Percentiles rank a stretch among this genome's conserved stretches.
Evolutionary conservation across 2,329 filamentous ascomycete species (phyloP).

Genomic region (Sclerotinia sclerotiorum): DNA sequence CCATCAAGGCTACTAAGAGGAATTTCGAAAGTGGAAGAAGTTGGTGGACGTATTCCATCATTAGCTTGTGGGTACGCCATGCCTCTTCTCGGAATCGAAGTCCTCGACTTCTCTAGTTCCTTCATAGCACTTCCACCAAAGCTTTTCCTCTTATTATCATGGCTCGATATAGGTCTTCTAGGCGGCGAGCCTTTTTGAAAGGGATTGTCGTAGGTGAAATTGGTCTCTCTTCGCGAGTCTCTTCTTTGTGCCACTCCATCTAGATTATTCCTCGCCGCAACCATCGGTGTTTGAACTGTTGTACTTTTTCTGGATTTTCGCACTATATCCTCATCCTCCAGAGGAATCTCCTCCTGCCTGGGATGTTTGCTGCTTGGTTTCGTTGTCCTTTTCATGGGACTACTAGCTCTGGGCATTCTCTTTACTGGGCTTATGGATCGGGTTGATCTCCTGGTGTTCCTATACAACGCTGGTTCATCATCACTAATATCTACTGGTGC

Average conservation of each 20-base stretch:
- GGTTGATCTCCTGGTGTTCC: constrained; percentile 52
- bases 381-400: constrained; percentile 51
- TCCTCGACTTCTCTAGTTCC: constrained; percentile 44
- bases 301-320: constrained; percentile 54
- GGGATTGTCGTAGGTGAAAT: constrained; percentile 87
- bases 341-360: constrained; percentile 49
- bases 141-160: constrained; percentile 49
- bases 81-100: constrained; percentile 47
- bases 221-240: constrained; percentile 50
- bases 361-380: constrained; percentile 56
- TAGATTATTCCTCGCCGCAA: constrained; percentile 56
- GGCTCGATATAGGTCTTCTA: constrained; percentile 47
- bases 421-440: constrained; percentile 53
- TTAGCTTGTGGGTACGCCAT: constrained; percentile 50
- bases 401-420: constrained; percentile 54
- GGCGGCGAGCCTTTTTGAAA: constrained; percentile 86
- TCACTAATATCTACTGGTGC: constrained; percentile 25
- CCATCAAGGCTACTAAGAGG: constrained; percentile 47
- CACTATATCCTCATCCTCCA: constrained; percentile 44
- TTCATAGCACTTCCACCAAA: constrained; percentile 42
- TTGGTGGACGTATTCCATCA: constrained; percentile 53
- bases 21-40: constrained; percentile 59
- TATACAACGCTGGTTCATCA: neutral
- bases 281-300: constrained; percentile 45
- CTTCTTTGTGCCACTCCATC: constrained; percentile 37